Conservation (phyloP, 352 stramenopile genomes). For the Plasmopara muralis region DNA sequence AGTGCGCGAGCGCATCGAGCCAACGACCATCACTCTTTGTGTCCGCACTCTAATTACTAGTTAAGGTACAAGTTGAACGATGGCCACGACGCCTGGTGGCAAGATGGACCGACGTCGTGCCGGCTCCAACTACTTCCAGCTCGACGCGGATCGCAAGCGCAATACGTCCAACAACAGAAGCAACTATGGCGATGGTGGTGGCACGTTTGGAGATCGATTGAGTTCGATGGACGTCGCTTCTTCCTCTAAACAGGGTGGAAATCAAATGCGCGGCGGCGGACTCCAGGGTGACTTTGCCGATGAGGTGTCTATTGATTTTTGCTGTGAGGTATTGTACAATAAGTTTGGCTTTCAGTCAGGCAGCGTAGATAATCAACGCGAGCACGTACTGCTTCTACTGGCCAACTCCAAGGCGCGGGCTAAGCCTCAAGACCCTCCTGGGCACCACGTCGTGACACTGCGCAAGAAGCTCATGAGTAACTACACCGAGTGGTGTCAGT, state of each 20-base stretch:
- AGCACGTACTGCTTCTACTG: slow-evolving; percentile 66
- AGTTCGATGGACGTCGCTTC: slow-evolving; percentile 65
- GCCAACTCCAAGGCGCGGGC: slow-evolving; percentile 63
- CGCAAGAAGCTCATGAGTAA: slow-evolving; percentile 63
- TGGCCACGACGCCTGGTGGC: slow-evolving; percentile 31
- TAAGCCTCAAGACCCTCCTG: slow-evolving; percentile 35
- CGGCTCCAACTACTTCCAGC: slow-evolving; percentile 82
- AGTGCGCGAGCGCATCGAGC: slow-evolving; percentile 5
- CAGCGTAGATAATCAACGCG: slow-evolving; percentile 67
- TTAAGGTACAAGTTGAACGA: slow-evolving; percentile 2
- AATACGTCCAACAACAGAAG: slow-evolving; percentile 43
- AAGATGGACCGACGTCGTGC: slow-evolving; percentile 57
- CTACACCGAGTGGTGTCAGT: slow-evolving; percentile 60
- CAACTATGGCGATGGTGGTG: slow-evolving; percentile 35
- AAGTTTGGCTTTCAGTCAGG: slow-evolving; percentile 75
- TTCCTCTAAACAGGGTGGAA: slow-evolving; percentile 21
- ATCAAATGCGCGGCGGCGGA: slow-evolving; percentile 30
- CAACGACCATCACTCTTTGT: slow-evolving; percentile 14
- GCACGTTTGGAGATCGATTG: slow-evolving; percentile 48
- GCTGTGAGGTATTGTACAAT: slow-evolving; percentile 58
- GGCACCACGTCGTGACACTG: slow-evolving; percentile 42
- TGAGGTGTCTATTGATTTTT: slow-evolving; percentile 65
- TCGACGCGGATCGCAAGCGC: slow-evolving; percentile 70
- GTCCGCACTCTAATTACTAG: neutral
- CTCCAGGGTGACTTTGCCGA: slow-evolving; percentile 66